Evolutionary conservation across 2,329 filamentous ascomycete genomes (phyloP).

Genomic region (Arthrinium puccinioides): DNA sequence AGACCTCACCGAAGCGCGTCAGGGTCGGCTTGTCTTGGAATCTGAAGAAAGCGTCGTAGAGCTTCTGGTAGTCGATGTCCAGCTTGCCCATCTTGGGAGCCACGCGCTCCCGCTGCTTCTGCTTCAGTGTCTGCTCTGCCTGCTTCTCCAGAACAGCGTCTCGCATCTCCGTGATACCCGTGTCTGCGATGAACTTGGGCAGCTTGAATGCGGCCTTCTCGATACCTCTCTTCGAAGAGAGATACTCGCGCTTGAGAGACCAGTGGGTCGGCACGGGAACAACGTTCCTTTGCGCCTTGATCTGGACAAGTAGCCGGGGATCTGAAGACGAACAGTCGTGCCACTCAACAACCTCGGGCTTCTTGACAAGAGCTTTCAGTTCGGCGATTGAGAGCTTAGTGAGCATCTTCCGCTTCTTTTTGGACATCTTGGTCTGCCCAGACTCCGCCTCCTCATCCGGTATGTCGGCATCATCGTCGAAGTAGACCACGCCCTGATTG

Average conservation of each 20-base stretch:
- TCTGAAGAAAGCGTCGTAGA: conserved; percentile 97
- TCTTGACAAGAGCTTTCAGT: conserved; percentile 83
- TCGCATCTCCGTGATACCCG: conserved; percentile 95
- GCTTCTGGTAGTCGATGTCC: conserved; percentile 96
- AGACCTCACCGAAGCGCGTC: conserved; percentile 95
- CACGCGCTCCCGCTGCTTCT: conserved; percentile 91
- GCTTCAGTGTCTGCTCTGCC: conserved; percentile 82
- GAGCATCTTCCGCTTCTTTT: conserved; percentile 88
- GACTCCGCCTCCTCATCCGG: conserved; percentile 75
- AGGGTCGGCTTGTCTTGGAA: conserved; percentile 94
- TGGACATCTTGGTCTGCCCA: conserved; percentile 66
- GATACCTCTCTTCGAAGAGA: conserved; percentile 93
- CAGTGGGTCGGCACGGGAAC: conserved; percentile 92
- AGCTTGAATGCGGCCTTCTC: conserved; percentile 91
- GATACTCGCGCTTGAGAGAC: conserved; percentile 93
- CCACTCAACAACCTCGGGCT: conserved; percentile 96
- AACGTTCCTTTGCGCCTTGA: conserved; percentile 92
- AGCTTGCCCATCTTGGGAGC: conserved; percentile 94
- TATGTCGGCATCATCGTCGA: conserved; percentile 77
- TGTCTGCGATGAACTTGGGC: conserved; percentile 95
- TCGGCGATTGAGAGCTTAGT: conserved; percentile 93
- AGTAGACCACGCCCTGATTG: conserved; percentile 81
- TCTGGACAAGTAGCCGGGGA: conserved; percentile 80
- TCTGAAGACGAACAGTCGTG: conserved; percentile 89
- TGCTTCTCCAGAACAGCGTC: conserved; percentile 95